Conservation (phyloP, 331 rosid species). For the Malus hybrid region DNA sequence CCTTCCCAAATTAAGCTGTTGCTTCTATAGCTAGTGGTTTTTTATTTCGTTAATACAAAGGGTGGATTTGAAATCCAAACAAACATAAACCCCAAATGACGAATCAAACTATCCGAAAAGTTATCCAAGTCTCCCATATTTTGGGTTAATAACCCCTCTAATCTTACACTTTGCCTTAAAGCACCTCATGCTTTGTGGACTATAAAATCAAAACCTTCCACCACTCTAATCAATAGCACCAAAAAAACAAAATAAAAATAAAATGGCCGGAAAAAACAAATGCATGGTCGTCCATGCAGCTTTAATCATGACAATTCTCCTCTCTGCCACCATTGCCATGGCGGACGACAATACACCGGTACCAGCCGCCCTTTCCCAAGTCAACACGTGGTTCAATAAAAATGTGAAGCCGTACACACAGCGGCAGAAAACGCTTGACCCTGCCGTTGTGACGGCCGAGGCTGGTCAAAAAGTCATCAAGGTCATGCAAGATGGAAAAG, state of each 20-base stretch:
- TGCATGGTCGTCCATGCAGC: slow-evolving; percentile 4
- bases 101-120: background rate
- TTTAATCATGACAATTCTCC: background rate
- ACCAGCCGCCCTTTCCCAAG: slow-evolving; percentile 2
- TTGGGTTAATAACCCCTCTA: background rate
- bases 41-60: background rate
- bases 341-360: slow-evolving; percentile 6
- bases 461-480: slow-evolving; percentile 5
- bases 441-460: slow-evolving; percentile 37
- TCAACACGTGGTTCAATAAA: slow-evolving; percentile 31
- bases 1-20: background rate
- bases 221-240: background rate
- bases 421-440: slow-evolving; percentile 25
- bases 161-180: background rate
- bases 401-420: slow-evolving; percentile 14
- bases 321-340: background rate
- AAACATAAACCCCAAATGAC: background rate
- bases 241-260: background rate
- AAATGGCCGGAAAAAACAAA: background rate
- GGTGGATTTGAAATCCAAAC: background rate
- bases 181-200: background rate
- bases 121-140: slow-evolving; percentile 9
- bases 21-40: background rate
- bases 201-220: background rate
- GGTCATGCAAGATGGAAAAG: slow-evolving; percentile 44